Percentiles rank a stretch among this genome's conserved stretches.
Conservation (phyloP, 225 moss, liverwort and hornwort genomes). For the Bryum argenteum region DNA sequence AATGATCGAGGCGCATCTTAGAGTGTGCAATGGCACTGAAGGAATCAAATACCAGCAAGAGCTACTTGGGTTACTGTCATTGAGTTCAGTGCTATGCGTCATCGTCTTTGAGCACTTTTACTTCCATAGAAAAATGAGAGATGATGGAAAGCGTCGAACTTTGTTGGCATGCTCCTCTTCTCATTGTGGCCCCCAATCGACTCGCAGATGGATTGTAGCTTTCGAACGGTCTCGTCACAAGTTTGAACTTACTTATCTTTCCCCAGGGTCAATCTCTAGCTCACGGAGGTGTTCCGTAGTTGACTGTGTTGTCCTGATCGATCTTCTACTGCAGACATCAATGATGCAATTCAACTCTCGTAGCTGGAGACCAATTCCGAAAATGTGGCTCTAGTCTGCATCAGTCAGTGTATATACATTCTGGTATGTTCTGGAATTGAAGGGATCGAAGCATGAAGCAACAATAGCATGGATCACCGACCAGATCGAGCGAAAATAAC, state of each 20-base stretch:
- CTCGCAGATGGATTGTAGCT: constrained; percentile 16
- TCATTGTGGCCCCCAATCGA: constrained; percentile 30
- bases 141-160: constrained; percentile 45
- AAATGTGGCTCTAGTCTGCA: neutral
- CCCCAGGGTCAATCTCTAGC: constrained; percentile 37
- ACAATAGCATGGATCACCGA: constrained; percentile 2
- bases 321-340: constrained; percentile 22
- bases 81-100: constrained; percentile 30
- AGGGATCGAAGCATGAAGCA: neutral
- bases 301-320: too few relatives aligned
- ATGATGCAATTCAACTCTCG: neutral
- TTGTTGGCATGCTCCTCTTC: constrained; percentile 31
- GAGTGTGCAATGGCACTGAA: constrained; percentile 10
- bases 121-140: constrained; percentile 54
- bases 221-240: constrained; percentile 23
- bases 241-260: constrained; percentile 37
- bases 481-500: too few relatives aligned
- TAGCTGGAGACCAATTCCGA: neutral
- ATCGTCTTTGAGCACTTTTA: constrained; percentile 38
- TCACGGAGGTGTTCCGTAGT: constrained; percentile 48
- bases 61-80: constrained; percentile 6
- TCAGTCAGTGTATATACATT: neutral
- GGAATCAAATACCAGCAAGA: neutral
- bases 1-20: neutral
- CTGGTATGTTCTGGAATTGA: neutral